A percentile compares a stretch with the other conserved stretches of the same genome.
phyloP scores from a whole-genome alignment of 129 eudicot species.

The Tagetes erecta region DNA sequence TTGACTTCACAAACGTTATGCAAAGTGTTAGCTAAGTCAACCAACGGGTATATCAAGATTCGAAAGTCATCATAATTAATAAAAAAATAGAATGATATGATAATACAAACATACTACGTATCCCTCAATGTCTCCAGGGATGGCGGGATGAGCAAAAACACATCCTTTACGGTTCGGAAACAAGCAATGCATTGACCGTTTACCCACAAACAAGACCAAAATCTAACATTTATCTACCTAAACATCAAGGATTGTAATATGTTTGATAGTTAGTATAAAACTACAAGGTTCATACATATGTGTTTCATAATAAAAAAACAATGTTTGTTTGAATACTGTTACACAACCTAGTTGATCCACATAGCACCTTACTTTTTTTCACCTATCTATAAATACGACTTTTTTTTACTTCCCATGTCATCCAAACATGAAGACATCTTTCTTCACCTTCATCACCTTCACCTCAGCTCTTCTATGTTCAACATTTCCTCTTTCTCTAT shows the following conservation, averaged over 20 bases:
- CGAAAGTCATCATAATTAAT: neutral
- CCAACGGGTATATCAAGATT: too few species aligned
- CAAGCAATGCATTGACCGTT: neutral
- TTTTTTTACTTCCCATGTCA: conserved; percentile 6
- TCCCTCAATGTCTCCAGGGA: too few species aligned
- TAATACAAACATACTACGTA: neutral
- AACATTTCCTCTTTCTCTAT: conserved; percentile 23
- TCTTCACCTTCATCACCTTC: conserved; percentile 15
- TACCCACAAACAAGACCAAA: neutral
- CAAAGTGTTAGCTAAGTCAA: too few species aligned
- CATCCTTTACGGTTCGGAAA: too few species aligned
- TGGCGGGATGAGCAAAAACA: too few species aligned
- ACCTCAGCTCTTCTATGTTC: conserved; percentile 22
- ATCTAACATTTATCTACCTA: neutral
- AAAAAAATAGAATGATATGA: too few species aligned
- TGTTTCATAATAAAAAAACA: neutral
- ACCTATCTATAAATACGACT: conserved; percentile 17
- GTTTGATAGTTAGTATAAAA: neutral
- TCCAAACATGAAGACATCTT: conserved; percentile 32
- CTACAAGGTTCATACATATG: conserved; percentile 2
- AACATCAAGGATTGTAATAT: neutral
- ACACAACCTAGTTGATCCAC: neutral
- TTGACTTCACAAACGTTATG: too few species aligned
- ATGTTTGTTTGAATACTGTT: neutral
- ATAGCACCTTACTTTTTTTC: neutral